A percentile compares a stretch with the other conserved stretches of the same genome.
Evolutionary conservation across 2,329 filamentous ascomycete genomes (phyloP).

Genomic region (Nothomitra cinnamomea): DNA sequence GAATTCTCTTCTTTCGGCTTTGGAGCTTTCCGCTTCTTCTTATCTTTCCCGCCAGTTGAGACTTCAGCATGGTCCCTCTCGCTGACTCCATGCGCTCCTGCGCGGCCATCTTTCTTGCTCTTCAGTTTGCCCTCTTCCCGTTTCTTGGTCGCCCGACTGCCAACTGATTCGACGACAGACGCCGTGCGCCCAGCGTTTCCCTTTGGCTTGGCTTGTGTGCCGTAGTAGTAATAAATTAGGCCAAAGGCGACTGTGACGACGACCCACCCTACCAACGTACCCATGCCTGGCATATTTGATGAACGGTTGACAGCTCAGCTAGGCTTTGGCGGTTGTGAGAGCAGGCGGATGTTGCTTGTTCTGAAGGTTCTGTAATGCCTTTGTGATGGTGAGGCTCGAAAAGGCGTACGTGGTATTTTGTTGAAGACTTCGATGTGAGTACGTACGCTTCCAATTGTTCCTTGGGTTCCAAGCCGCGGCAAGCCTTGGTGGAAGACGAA

Average conservation of each 20-base stretch:
- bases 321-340: too few species aligned
- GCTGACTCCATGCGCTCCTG: slow-evolving; percentile 9
- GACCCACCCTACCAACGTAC: slow-evolving; percentile 16
- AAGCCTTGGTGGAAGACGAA: too few species aligned
- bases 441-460: too few species aligned
- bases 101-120: slow-evolving; percentile 10
- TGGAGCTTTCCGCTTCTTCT: slow-evolving; percentile 13
- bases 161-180: slow-evolving; percentile 7
- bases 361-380: background rate
- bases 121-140: slow-evolving; percentile 10
- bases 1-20: slow-evolving; percentile 17
- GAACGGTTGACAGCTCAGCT: background rate
- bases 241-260: slow-evolving; percentile 11
- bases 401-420: background rate
- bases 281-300: slow-evolving; percentile 9
- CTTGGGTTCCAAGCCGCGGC: too few species aligned
- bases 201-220: slow-evolving; percentile 9
- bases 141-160: slow-evolving; percentile 7
- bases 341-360: background rate
- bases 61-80: slow-evolving; percentile 9
- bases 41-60: slow-evolving; percentile 6
- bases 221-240: slow-evolving; percentile 15
- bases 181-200: slow-evolving; percentile 7
- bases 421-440: too few species aligned
- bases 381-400: background rate